These are phyloP conservation scores for Sonneratia alba DNA, from an alignment of 345 rosid species.

Conservation along the genomic window DNA sequence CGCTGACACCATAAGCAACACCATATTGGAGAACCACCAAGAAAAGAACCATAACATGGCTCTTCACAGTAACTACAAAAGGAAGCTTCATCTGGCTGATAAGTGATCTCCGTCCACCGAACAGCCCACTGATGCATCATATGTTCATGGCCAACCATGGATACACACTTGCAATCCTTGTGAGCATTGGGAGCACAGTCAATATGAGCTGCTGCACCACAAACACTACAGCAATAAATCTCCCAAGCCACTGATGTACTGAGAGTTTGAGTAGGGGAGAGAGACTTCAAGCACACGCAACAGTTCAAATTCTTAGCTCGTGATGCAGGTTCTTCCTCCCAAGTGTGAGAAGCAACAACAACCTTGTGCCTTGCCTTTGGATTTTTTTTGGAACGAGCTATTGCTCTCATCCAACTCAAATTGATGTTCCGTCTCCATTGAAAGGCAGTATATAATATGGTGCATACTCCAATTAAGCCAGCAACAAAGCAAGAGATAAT, in stretches of 20 bases:
- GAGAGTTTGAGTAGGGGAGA: constrained; percentile 62
- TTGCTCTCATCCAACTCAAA: constrained; percentile 89
- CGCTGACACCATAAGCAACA: constrained; percentile 99
- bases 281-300: constrained; percentile 73
- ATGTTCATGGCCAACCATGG: constrained; percentile 70
- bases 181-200: constrained; percentile 60
- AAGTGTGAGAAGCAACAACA: constrained; percentile 62
- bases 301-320: constrained; percentile 83
- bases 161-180: constrained; percentile 80
- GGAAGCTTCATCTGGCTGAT: constrained; percentile 69
- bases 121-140: constrained; percentile 92
- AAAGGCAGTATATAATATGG: constrained; percentile 80
- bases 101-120: constrained; percentile 84
- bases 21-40: constrained; percentile 95
- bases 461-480: constrained; percentile 68
- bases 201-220: constrained; percentile 76
- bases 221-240: constrained; percentile 51
- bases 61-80: constrained; percentile 91
- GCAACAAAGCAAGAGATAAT: constrained; percentile 59
- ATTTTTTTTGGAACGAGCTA: constrained; percentile 82
- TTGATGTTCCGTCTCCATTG: constrained; percentile 97
- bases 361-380: constrained; percentile 71
- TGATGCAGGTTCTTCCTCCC: constrained; percentile 54
- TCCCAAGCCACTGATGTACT: constrained; percentile 50
- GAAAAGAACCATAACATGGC: constrained; percentile 82